Evolutionary conservation across 2,329 filamentous ascomycete species (phyloP).

Genomic region (Aspergillus fischeri): DNA sequence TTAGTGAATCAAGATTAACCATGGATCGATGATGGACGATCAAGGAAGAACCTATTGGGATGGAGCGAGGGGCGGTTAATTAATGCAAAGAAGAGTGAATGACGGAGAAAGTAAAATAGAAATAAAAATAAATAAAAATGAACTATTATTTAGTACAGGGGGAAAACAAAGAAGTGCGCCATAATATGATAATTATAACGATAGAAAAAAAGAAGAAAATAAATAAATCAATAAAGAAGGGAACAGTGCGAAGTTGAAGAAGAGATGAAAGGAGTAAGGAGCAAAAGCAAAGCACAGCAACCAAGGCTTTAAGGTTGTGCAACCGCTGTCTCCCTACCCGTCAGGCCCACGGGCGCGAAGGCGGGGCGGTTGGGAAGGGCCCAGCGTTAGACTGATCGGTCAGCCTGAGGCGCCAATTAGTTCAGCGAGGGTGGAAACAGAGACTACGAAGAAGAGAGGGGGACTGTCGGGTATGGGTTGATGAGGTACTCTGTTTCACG

Average conservation of each 20-base stretch:
- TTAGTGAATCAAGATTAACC: neutral
- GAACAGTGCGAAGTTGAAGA: neutral
- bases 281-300: constrained; percentile 4
- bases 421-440: neutral
- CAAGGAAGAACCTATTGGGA: neutral
- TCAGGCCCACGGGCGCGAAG: constrained; percentile 21
- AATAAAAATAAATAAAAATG: neutral
- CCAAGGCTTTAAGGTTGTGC: constrained; percentile 21
- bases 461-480: neutral
- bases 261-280: neutral
- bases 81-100: neutral
- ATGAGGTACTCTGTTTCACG: neutral
- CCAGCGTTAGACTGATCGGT: neutral
- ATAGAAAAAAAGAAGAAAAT: neutral
- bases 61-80: neutral
- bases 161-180: neutral
- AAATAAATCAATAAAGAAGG: neutral
- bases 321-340: constrained; percentile 21
- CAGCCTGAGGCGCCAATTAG: constrained; percentile 3
- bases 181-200: neutral
- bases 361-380: constrained; percentile 15
- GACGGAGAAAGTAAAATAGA: neutral
- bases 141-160: neutral
- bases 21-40: neutral
- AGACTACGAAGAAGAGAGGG: neutral